Conservation (phyloP, 768 basidiomycete species). For the Tricholoma sp. region DNA sequence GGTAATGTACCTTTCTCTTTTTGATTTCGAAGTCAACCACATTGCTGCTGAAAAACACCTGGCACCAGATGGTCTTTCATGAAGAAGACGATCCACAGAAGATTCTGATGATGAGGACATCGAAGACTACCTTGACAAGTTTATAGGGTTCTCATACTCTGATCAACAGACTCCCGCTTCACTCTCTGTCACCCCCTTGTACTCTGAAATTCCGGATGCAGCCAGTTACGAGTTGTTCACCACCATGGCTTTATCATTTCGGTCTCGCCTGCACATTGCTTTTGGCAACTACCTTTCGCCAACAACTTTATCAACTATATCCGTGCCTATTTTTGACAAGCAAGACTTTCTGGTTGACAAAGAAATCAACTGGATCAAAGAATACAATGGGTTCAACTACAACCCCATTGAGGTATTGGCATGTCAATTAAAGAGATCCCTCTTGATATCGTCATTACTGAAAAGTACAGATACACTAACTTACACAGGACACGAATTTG, state of each 20-base stretch:
- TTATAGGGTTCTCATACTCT: neutral
- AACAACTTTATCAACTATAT: neutral
- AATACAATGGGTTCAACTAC: neutral
- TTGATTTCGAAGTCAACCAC: slow-evolving; percentile 31
- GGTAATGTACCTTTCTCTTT: slow-evolving; percentile 22
- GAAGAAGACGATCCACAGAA: slow-evolving; percentile 5
- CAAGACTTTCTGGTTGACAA: neutral
- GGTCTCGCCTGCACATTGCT: neutral
- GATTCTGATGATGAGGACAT: slow-evolving; percentile 18
- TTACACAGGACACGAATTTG: slow-evolving; percentile 2
- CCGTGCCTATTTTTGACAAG: neutral
- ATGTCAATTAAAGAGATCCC: neutral
- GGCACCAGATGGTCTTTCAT: slow-evolving; percentile 32
- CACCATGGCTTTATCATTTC: too few species aligned
- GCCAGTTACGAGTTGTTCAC: too few species aligned
- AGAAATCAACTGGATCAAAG: neutral
- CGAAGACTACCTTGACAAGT: slow-evolving; percentile 22
- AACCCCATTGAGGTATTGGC: neutral
- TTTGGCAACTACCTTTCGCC: neutral
- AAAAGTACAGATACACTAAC: neutral
- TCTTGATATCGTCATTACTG: neutral
- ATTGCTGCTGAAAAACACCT: slow-evolving; percentile 23
- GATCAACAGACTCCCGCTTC: neutral
- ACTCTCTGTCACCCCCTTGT: neutral
- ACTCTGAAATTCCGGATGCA: too few species aligned